phyloP scores from a whole-genome alignment of 2,329 filamentous ascomycete species.

The Neonectria neomacrospora region DNA sequence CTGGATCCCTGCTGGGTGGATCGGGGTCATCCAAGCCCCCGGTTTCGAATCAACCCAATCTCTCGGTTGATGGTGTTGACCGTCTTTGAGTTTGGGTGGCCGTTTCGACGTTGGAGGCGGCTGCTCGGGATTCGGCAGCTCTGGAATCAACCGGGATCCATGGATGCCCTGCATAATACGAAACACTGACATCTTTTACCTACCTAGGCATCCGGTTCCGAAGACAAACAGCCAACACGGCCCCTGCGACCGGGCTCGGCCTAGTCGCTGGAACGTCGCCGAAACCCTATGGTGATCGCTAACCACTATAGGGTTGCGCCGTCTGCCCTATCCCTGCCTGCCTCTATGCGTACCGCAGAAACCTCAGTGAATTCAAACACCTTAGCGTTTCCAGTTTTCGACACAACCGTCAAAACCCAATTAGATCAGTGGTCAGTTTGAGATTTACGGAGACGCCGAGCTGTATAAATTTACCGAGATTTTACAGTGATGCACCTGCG shows the following conservation, averaged over 20 bases:
- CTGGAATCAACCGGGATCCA: background rate
- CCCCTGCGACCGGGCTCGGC: too few species aligned
- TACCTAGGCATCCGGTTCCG: background rate
- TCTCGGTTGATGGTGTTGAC: slow-evolving; percentile 6
- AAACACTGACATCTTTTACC: background rate
- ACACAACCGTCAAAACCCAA: too few species aligned
- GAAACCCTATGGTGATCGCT: too few species aligned
- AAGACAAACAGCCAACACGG: background rate
- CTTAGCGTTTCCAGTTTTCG: too few species aligned
- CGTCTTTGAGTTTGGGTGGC: background rate
- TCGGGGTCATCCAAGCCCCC: background rate
- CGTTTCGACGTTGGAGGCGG: background rate
- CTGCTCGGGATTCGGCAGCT: background rate
- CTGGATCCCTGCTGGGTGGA: slow-evolving; percentile 4
- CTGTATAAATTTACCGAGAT: too few species aligned
- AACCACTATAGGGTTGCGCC: too few species aligned
- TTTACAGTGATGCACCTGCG: background rate
- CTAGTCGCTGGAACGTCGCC: too few species aligned
- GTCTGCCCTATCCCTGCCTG: background rate
- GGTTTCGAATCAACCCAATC: slow-evolving; percentile 23
- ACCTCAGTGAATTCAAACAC: too few species aligned
- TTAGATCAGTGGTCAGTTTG: too few species aligned
- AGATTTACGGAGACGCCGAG: too few species aligned
- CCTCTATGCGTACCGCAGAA: too few species aligned
- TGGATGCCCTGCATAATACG: background rate